phyloP scores from a whole-genome alignment of 768 basidiomycete genomes.

The Phlebiopsis gigantea region DNA sequence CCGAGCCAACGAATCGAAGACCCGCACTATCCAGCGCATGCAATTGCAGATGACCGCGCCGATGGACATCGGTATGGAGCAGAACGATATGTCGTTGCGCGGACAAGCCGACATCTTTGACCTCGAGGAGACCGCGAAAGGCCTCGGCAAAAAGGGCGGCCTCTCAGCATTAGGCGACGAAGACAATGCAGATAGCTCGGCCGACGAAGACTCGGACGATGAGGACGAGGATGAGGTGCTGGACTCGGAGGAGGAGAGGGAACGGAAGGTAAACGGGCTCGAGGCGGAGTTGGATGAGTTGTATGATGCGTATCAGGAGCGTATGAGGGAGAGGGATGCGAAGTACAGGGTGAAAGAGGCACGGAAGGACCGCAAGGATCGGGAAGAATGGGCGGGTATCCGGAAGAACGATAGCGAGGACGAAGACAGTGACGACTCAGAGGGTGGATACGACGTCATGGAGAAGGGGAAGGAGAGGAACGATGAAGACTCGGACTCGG shows the following conservation, averaged over 20 bases:
- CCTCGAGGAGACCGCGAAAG: slow-evolving; percentile 56
- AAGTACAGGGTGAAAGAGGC: slow-evolving; percentile 84
- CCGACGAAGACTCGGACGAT: slow-evolving; percentile 36
- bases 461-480: slow-evolving; percentile 46
- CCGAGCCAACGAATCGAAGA: slow-evolving; percentile 83
- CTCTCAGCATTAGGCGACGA: slow-evolving; percentile 32
- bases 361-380: slow-evolving; percentile 63
- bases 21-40: slow-evolving; percentile 86
- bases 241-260: slow-evolving; percentile 67
- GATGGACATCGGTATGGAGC: slow-evolving; percentile 90
- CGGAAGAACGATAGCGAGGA: slow-evolving; percentile 34
- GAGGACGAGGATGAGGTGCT: slow-evolving; percentile 39
- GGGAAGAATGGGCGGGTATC: slow-evolving; percentile 83
- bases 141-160: slow-evolving; percentile 35
- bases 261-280: slow-evolving; percentile 52
- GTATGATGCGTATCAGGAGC: slow-evolving; percentile 82
- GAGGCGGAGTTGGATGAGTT: slow-evolving; percentile 87
- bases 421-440: slow-evolving; percentile 32
- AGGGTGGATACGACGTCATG: slow-evolving; percentile 70
- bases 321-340: slow-evolving; percentile 76
- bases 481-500: slow-evolving; percentile 44
- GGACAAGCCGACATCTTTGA: slow-evolving; percentile 90
- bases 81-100: slow-evolving; percentile 64
- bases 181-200: slow-evolving; percentile 33
- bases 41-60: slow-evolving; percentile 97